These are phyloP conservation scores for Trypanosoma cruzi DNA, from an alignment of 208 protist species.

Conservation along the genomic window DNA sequence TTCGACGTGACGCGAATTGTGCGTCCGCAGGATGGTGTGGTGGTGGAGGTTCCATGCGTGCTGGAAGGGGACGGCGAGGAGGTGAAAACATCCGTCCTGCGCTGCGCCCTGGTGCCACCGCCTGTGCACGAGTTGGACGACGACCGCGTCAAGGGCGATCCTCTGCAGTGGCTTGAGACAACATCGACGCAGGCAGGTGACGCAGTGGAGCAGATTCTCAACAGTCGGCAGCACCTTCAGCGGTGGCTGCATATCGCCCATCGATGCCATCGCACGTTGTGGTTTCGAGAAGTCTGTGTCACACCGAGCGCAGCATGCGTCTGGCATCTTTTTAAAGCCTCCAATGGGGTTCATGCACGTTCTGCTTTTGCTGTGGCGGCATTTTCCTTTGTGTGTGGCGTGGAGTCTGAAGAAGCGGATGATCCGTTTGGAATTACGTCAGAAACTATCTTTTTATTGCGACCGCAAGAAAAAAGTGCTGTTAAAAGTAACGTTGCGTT, in stretches of 20 bases:
- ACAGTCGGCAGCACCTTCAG: background rate
- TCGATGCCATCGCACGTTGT: conserved; percentile 1
- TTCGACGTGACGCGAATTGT: conserved; percentile 29
- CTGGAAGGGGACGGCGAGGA: background rate
- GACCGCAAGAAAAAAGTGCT: background rate
- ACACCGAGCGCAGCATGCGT: background rate
- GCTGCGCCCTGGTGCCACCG: conserved; percentile 23
- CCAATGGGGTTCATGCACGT: background rate
- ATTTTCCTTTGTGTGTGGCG: background rate
- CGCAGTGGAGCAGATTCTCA: conserved; percentile 15
- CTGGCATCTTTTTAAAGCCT: background rate
- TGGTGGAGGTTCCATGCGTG: conserved; percentile 37
- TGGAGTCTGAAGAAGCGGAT: background rate
- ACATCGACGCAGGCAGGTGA: background rate
- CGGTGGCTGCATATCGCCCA: conserved; percentile 13
- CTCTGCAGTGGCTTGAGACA: conserved; percentile 20
- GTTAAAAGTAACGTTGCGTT: background rate
- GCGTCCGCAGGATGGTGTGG: conserved; percentile 16
- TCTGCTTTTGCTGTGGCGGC: conserved; percentile 7
- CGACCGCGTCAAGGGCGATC: background rate
- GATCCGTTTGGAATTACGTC: conserved; percentile 23
- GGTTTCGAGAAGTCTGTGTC: conserved; percentile 19
- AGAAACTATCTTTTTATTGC: conserved; percentile 14
- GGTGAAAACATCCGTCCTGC: conserved; percentile 6
- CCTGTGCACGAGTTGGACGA: conserved; percentile 15